These are phyloP conservation scores for Didymella arachidicola DNA, from an alignment of 2,329 filamentous ascomycete genomes.

Conservation along the genomic window DNA sequence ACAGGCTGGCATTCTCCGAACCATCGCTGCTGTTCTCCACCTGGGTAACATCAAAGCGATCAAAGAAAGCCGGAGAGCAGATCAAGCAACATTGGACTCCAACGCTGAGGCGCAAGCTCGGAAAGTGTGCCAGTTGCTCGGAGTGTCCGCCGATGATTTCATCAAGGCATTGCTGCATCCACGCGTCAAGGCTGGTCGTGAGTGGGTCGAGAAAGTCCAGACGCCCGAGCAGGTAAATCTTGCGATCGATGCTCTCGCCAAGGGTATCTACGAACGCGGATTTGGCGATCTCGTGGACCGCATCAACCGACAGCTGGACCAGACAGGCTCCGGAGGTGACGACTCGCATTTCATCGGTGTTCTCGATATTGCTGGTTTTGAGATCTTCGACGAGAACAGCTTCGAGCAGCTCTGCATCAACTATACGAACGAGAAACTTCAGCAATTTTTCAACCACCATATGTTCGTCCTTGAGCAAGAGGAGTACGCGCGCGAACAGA, in stretches of 20 bases:
- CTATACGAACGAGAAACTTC: slow-evolving; percentile 98
- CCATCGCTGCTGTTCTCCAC: slow-evolving; percentile 89
- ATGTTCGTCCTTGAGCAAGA: slow-evolving; percentile 99
- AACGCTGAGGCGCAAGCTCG: slow-evolving; percentile 78
- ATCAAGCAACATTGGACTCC: slow-evolving; percentile 83
- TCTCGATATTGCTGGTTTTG: slow-evolving; percentile 97
- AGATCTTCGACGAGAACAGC: slow-evolving; percentile 99
- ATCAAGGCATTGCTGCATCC: slow-evolving; percentile 89
- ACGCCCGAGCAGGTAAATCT: slow-evolving; percentile 95
- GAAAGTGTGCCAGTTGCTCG: slow-evolving; percentile 82
- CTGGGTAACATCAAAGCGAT: slow-evolving; percentile 89
- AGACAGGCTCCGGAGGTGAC: slow-evolving; percentile 80
- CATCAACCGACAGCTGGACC: slow-evolving; percentile 91
- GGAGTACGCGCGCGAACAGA: slow-evolving; percentile 95
- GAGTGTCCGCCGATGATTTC: slow-evolving; percentile 84
- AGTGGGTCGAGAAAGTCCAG: slow-evolving; percentile 99
- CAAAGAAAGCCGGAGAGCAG: slow-evolving; percentile 88
- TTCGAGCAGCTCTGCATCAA: slow-evolving; percentile 99
- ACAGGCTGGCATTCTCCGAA: slow-evolving; percentile 81
- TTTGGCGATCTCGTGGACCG: slow-evolving; percentile 91
- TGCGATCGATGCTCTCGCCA: slow-evolving; percentile 87
- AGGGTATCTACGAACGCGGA: slow-evolving; percentile 96
- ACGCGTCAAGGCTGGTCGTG: slow-evolving; percentile 90
- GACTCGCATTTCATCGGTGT: slow-evolving; percentile 97
- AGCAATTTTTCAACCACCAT: slow-evolving; percentile 99